A percentile compares a stretch with the other conserved stretches of the same genome.
Conservation (phyloP, 1,284 basidiomycete species). For the Cutaneotrichosporon sp. region DNA sequence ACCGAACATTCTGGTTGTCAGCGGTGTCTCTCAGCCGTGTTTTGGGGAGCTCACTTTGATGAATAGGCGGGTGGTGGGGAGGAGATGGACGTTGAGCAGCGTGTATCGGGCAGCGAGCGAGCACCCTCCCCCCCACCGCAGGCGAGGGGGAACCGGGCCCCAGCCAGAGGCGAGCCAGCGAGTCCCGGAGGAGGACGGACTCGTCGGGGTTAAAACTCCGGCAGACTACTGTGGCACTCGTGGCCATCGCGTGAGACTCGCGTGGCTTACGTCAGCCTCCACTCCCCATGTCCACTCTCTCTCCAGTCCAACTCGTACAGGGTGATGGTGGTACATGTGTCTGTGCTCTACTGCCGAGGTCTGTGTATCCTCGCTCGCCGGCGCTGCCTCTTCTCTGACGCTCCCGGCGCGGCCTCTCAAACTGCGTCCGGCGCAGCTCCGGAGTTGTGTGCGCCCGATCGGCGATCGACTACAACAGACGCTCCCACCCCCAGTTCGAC, state of each 20-base stretch:
- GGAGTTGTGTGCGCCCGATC: too few species aligned
- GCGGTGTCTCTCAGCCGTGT: not conserved
- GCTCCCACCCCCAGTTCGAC: constrained; percentile 3
- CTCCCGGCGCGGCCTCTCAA: too few species aligned
- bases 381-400: too few species aligned
- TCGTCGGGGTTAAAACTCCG: not conserved
- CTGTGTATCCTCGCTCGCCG: not conserved
- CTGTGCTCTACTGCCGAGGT: not conserved
- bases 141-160: not conserved
- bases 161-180: not conserved
- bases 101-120: not conserved
- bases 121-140: too few species aligned
- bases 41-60: constrained; percentile 2
- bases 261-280: not conserved
- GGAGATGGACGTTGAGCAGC: constrained; percentile 3
- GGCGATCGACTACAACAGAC: not conserved
- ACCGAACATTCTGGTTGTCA: constrained; percentile 39
- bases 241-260: not conserved
- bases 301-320: not conserved
- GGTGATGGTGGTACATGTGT: not conserved
- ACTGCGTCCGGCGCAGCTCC: too few species aligned
- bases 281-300: not conserved
- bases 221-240: not conserved
- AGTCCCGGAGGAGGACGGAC: constrained; percentile 3
- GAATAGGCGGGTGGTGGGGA: not conserved